These are phyloP conservation scores for Podaxis sp. DNA, from an alignment of 768 basidiomycete genomes.

Conservation along the genomic window DNA sequence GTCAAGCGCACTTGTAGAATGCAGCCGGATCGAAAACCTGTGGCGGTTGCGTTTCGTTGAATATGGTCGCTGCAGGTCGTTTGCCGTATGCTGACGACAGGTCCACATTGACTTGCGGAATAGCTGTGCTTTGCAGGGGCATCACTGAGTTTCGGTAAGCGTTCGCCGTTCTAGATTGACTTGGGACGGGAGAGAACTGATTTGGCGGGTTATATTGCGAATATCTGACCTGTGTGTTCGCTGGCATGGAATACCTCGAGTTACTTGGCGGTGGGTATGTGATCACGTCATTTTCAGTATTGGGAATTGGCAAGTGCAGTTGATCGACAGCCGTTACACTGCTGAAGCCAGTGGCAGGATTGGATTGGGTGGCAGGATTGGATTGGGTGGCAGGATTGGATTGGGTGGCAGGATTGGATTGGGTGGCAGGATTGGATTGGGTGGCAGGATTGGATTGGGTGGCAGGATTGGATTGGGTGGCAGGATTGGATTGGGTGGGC, in stretches of 20 bases:
- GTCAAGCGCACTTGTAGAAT: constrained; percentile 55
- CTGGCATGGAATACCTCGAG: neutral
- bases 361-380: neutral
- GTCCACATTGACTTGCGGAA: constrained; percentile 1
- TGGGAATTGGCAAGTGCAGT: neutral
- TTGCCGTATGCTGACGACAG: constrained; percentile 7
- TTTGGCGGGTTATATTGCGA: neutral
- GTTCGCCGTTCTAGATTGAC: neutral
- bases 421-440: no score
- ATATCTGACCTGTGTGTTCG: neutral
- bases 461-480: no score
- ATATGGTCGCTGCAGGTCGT: neutral
- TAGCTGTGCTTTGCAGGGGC: neutral
- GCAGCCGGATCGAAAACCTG: constrained; percentile 29
- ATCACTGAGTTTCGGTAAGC: neutral
- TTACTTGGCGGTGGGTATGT: neutral
- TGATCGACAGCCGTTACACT: neutral
- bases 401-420: no score
- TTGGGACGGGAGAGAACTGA: neutral
- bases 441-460: no score
- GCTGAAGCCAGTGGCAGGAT: neutral
- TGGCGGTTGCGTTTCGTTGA: constrained; percentile 3
- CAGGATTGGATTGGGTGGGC: neutral
- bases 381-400: no score
- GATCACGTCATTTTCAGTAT: neutral